A percentile compares a stretch with the other conserved stretches of the same genome.
phyloP scores from a whole-genome alignment of 345 rosid genomes.

The Clarkia xantiana region DNA sequence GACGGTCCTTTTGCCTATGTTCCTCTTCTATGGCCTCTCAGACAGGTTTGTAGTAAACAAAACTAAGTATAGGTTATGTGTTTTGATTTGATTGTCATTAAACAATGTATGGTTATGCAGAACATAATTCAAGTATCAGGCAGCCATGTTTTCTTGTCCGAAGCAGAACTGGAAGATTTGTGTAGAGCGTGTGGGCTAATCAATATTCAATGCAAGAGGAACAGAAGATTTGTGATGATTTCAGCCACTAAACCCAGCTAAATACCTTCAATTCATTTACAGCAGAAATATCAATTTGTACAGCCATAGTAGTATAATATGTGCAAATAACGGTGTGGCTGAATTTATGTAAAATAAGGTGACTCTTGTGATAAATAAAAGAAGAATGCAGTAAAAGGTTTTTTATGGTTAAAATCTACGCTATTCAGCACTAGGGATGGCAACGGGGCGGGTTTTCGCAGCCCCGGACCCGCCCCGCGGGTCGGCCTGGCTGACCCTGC shows the following conservation, averaged over 20 bases:
- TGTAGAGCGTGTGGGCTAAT: constrained; percentile 65
- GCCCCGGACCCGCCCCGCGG: too few species aligned
- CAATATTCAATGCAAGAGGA: constrained; percentile 42
- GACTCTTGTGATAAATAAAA: too few species aligned
- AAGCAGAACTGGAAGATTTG: constrained; percentile 66
- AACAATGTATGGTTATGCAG: constrained; percentile 16
- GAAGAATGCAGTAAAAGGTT: too few species aligned
- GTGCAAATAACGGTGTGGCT: too few species aligned
- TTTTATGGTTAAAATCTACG: too few species aligned
- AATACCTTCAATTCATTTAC: background rate
- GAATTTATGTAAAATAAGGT: too few species aligned
- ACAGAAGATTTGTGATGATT: constrained; percentile 57
- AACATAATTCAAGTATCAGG: constrained; percentile 32
- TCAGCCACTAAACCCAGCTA: constrained; percentile 52
- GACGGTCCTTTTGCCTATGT: constrained; percentile 44
- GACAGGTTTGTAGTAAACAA: constrained; percentile 26
- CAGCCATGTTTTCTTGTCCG: constrained; percentile 28
- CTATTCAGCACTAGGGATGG: too few species aligned
- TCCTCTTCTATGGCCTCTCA: constrained; percentile 34
- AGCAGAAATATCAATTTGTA: too few species aligned
- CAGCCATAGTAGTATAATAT: too few species aligned
- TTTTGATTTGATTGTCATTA: background rate
- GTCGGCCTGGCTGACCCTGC: too few species aligned
- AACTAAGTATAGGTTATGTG: background rate
- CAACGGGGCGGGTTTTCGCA: too few species aligned